These are phyloP conservation scores for Fomitopsis palustris DNA, from an alignment of 1,284 basidiomycete species.

Conservation along the genomic window DNA sequence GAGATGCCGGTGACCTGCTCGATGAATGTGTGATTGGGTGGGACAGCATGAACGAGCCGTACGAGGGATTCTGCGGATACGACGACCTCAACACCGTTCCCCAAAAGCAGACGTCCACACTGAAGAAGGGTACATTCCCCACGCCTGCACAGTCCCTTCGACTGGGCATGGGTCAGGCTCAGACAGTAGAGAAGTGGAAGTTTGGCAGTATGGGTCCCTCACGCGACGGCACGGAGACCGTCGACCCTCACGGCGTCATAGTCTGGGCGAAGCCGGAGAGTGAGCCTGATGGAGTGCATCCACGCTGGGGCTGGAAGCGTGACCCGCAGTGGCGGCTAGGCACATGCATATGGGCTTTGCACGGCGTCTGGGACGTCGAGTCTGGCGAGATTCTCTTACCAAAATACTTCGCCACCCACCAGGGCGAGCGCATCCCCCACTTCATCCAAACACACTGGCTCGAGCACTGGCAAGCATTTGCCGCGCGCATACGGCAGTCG, in stretches of 20 bases:
- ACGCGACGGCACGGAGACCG: slow-evolving; percentile 65
- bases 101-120: slow-evolving; percentile 59
- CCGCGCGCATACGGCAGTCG: slow-evolving; percentile 58
- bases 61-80: slow-evolving; percentile 83
- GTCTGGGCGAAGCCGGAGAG: slow-evolving; percentile 63
- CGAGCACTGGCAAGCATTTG: slow-evolving; percentile 71
- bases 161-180: slow-evolving; percentile 84
- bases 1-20: slow-evolving; percentile 68
- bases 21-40: slow-evolving; percentile 93
- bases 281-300: slow-evolving; percentile 46
- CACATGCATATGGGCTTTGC: slow-evolving; percentile 87
- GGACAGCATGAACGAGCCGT: slow-evolving; percentile 96
- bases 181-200: slow-evolving; percentile 83
- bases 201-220: slow-evolving; percentile 83
- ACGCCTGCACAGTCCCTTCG: slow-evolving; percentile 83
- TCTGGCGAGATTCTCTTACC: slow-evolving; percentile 69
- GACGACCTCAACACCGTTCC: slow-evolving; percentile 69
- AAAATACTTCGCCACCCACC: slow-evolving; percentile 66
- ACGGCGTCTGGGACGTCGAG: slow-evolving; percentile 87
- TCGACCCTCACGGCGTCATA: slow-evolving; percentile 81
- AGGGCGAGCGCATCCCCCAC: slow-evolving; percentile 40
- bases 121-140: slow-evolving; percentile 86
- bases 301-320: slow-evolving; percentile 81
- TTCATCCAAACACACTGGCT: slow-evolving; percentile 86
- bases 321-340: slow-evolving; percentile 80